These are phyloP conservation scores for Pestalotiopsis sp. DNA, from an alignment of 2,329 filamentous ascomycete genomes.

Conservation along the genomic window DNA sequence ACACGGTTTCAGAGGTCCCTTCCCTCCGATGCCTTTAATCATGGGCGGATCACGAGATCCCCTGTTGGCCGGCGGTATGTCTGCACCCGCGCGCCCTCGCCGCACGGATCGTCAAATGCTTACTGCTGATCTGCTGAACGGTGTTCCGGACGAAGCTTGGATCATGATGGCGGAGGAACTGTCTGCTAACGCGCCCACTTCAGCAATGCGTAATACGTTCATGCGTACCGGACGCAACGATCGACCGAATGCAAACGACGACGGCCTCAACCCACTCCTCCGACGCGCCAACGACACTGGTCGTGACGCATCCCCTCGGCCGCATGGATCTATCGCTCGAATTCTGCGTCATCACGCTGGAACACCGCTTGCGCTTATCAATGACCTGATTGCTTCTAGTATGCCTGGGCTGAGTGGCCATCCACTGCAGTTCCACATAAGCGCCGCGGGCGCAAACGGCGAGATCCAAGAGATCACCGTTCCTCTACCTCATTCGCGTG, in stretches of 20 bases:
- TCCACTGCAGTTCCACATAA: slow-evolving; percentile 61
- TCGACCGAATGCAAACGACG: slow-evolving; percentile 64
- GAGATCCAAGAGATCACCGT: slow-evolving; percentile 52
- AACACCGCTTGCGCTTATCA: slow-evolving; percentile 55
- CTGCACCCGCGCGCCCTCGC: not conserved
- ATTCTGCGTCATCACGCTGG: slow-evolving; percentile 46
- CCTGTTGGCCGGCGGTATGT: slow-evolving; percentile 27
- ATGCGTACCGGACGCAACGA: slow-evolving; percentile 54
- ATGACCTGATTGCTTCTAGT: slow-evolving; percentile 53
- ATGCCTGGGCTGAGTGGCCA: slow-evolving; percentile 47
- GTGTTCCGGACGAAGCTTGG: too few species aligned
- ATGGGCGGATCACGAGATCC: slow-evolving; percentile 29
- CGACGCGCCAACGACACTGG: slow-evolving; percentile 55
- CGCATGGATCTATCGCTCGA: slow-evolving; percentile 54
- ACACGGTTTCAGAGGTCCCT: slow-evolving; percentile 56
- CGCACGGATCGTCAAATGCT: not conserved
- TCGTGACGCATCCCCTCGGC: slow-evolving; percentile 49
- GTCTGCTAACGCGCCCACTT: slow-evolving; percentile 1
- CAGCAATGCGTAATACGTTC: slow-evolving; percentile 35
- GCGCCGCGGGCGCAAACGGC: slow-evolving; percentile 45
- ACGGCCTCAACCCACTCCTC: slow-evolving; percentile 84
- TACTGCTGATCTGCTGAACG: too few species aligned
- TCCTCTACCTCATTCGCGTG: slow-evolving; percentile 34
- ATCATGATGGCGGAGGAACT: not conserved
- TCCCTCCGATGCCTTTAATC: slow-evolving; percentile 46